Base-by-base conservation (phyloP, 306 rosid species). In the Ormosia semicastrata region DNA sequence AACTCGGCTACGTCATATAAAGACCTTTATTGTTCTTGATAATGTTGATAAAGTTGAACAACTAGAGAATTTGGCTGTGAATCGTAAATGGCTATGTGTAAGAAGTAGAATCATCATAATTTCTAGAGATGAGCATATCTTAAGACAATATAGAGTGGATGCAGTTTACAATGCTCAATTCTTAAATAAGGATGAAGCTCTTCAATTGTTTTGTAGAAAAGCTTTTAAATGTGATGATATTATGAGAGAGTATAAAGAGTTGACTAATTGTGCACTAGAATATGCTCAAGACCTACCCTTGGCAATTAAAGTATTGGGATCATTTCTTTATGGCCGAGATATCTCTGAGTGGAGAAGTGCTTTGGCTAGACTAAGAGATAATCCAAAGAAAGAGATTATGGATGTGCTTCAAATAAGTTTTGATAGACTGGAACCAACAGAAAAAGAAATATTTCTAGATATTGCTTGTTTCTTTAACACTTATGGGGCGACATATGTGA, bases 201-300 rank as follows among this genome's bases (percentile, higher is more conserved):
- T 6, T 43, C 15, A 67, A 10, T 10, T 67, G 10, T 41, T 67
- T 43, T 43, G 73, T 10, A 43, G 13, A 66, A 66, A n/a, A 15
- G 71, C 71, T 3, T 65, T 65, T 9, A 65, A n/a, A 65, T 1
- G 0, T 41, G 29, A 40, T 66, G 0, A 13, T 2, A 9, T 40
- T 8, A 6, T 56, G 33, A 7, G 12, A 56, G 33, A 2, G 2
- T 56, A 56, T 56, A 4, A 7, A 15, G 17, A 0, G n/a, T 4
- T 52, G 65, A 52, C 64, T 24, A 4, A n/a, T 52, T 5, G n/a
- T 8, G 34, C 33, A 7, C 64, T 72, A 36, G 8, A 52, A 8
- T 72, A 72, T 72, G 49, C 64, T 10, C 36, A 72, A 50, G 49
- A 36, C 36, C 65, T 72, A 52, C 77, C 77, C 15, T 6, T 72